Evolutionary conservation across 2,329 filamentous ascomycete species (phyloP).

Genomic region (Didymella arachidicola): DNA sequence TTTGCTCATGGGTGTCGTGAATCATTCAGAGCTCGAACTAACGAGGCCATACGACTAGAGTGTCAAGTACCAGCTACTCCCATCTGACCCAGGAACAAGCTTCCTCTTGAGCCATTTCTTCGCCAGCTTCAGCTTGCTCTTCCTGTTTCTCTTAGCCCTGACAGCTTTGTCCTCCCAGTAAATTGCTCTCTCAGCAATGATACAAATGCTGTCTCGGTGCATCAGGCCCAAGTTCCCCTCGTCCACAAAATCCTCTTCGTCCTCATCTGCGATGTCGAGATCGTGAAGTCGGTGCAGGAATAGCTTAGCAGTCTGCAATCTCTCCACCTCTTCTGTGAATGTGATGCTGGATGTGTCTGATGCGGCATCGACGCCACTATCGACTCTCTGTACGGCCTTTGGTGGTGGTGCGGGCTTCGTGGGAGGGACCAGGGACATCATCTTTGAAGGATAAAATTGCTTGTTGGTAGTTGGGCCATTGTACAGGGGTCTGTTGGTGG

Average conservation of each 20-base stretch:
- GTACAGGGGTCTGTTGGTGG: neutral
- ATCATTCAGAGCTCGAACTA: neutral
- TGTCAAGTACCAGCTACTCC: neutral
- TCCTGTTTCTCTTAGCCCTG: neutral
- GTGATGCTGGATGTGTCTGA: constrained; percentile 10
- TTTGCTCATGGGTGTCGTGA: neutral
- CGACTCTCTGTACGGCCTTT: neutral
- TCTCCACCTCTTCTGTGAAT: constrained; percentile 12
- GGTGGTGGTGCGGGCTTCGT: neutral
- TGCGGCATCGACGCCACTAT: constrained; percentile 7
- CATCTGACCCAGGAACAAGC: neutral
- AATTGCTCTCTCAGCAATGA: constrained; percentile 4
- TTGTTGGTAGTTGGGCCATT: neutral
- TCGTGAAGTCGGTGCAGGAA: neutral
- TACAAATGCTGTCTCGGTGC: constrained; percentile 11
- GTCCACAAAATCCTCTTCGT: neutral
- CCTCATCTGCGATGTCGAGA: neutral
- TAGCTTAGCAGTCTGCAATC: neutral
- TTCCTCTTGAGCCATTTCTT: constrained; percentile 2
- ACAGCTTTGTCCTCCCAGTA: constrained; percentile 5
- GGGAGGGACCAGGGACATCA: neutral
- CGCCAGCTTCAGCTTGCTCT: neutral
- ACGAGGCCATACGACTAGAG: neutral
- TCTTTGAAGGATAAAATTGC: neutral
- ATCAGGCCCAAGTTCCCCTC: neutral